Evolutionary conservation across 2,329 filamentous ascomycete genomes (phyloP).

Genomic region (Emergomyces pasteurianus): DNA sequence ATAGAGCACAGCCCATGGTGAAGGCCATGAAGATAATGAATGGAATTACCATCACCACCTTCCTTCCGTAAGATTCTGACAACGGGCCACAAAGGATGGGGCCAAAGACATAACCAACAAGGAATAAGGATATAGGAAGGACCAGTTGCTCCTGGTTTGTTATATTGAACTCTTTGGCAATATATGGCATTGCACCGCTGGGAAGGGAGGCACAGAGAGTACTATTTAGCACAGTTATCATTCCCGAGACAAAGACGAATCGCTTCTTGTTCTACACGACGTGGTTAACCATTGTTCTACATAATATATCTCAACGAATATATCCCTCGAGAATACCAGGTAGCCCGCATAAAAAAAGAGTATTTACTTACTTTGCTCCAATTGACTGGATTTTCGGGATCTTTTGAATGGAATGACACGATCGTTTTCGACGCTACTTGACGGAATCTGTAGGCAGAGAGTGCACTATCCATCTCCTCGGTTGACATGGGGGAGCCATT

Average conservation of each 20-base stretch:
- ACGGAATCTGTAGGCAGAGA: slow-evolving; percentile 17
- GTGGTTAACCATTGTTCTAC: neutral
- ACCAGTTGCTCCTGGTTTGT: slow-evolving; percentile 23
- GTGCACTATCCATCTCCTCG: neutral
- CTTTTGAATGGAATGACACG: slow-evolving; percentile 23
- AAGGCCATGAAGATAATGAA: slow-evolving; percentile 36
- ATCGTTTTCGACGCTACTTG: slow-evolving; percentile 25
- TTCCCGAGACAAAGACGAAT: slow-evolving; percentile 24
- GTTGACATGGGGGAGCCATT: neutral
- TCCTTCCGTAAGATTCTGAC: slow-evolving; percentile 33
- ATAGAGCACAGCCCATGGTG: slow-evolving; percentile 34
- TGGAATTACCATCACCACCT: slow-evolving; percentile 35
- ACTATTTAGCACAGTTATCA: slow-evolving; percentile 27
- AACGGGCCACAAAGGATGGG: slow-evolving; percentile 34
- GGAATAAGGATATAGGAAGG: slow-evolving; percentile 30
- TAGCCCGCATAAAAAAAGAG: neutral
- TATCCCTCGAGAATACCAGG: neutral
- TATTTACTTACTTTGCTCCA: slow-evolving; percentile 22
- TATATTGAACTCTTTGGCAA: slow-evolving; percentile 24
- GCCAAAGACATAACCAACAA: slow-evolving; percentile 32
- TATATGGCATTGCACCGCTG: slow-evolving; percentile 27
- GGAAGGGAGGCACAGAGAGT: slow-evolving; percentile 30
- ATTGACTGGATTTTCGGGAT: slow-evolving; percentile 24
- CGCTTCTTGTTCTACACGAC: slow-evolving; percentile 20
- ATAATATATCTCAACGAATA: neutral